Evolutionary conservation across 2,329 filamentous ascomycete species (phyloP), one percentile per base, ranked within the genome.

Genomic region (Arthrobotrys sinensis): DNA sequence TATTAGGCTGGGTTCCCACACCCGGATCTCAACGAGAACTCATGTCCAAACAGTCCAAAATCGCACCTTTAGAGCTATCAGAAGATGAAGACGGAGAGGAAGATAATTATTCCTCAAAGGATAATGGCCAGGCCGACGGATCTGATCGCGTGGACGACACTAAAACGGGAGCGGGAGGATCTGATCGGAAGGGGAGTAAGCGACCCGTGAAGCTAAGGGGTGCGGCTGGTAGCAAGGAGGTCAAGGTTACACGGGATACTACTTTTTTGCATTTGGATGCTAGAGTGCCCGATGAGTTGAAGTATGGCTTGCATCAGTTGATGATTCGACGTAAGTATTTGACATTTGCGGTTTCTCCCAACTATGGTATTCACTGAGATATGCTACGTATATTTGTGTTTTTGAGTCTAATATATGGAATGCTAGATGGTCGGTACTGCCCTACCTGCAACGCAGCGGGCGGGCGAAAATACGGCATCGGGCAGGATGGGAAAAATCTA

Each of bases 281-380:
- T 2, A 82, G 81, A 34, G 84, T 88, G 1, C 87, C 87, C 0
- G 85, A 86, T 43, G 84, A 85, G 67, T 84, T 87, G 14, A 88
- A 88, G 82, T 88, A 88, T 68, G 84, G 85, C 5, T 83, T 89
- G 5, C 88, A 89, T 80, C 86, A 88, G 78, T 83, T 89, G 3
- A 86, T 89, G 73, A 87, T 89, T 45, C 83, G 82, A 46, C 87
- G 76, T 79, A 60, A 79, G 76, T 75, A 52, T 36, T n/a, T n/a
- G n/a, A n/a, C n/a, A n/a, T n/a, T n/a, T n/a, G n/a, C n/a, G n/a
- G n/a, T n/a, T n/a, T n/a, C n/a, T n/a, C n/a, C n/a, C n/a, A n/a
- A n/a, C n/a, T n/a, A n/a, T n/a, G n/a, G n/a, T n/a, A n/a, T n/a
- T n/a, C n/a, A n/a, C n/a, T n/a, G n/a, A n/a, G 24, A 28, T 28